These are phyloP conservation scores for Pyrenula aspistea DNA, from an alignment of 495 filamentous ascomycete genomes.

Conservation along the genomic window DNA sequence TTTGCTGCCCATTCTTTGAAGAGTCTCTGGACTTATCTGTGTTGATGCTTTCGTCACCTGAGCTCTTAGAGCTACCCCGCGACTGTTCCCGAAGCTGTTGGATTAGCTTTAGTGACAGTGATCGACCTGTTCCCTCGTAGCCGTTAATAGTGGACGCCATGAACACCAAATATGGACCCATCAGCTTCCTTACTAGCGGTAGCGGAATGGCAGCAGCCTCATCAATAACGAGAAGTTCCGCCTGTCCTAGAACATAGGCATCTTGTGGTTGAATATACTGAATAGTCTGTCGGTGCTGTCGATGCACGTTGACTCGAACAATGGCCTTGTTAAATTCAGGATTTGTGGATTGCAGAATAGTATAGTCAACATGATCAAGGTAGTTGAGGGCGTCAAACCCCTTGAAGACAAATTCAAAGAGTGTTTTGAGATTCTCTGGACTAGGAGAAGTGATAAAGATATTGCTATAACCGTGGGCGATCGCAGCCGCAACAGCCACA, in stretches of 20 bases:
- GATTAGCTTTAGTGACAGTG: constrained; percentile 90
- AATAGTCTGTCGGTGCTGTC: constrained; percentile 93
- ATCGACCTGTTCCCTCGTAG: constrained; percentile 94
- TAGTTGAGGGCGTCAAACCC: constrained; percentile 92
- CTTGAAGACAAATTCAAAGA: constrained; percentile 98
- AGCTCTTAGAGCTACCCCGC: constrained; percentile 38
- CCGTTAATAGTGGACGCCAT: constrained; percentile 99
- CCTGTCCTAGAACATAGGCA: constrained; percentile 86
- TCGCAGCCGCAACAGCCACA: constrained; percentile 83
- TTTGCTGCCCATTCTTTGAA: constrained; percentile 47
- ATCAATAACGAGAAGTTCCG: constrained; percentile 92
- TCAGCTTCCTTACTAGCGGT: constrained; percentile 80
- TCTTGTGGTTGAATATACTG: constrained; percentile 97
- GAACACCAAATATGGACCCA: constrained; percentile 97
- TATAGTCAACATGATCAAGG: constrained; percentile 90
- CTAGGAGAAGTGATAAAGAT: constrained; percentile 99
- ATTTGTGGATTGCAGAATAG: constrained; percentile 96
- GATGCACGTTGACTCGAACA: constrained; percentile 89
- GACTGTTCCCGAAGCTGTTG: constrained; percentile 95
- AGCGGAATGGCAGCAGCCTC: constrained; percentile 96
- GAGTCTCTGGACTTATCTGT: constrained; percentile 62
- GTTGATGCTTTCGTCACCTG: constrained; percentile 50
- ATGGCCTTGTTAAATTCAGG: constrained; percentile 99
- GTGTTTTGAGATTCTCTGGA: constrained; percentile 94
- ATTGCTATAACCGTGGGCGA: constrained; percentile 96